A percentile compares a stretch with the other conserved stretches of the same genome.
phyloP scores from a whole-genome alignment of 2,329 filamentous ascomycete species.

The Xylaria sp. region DNA sequence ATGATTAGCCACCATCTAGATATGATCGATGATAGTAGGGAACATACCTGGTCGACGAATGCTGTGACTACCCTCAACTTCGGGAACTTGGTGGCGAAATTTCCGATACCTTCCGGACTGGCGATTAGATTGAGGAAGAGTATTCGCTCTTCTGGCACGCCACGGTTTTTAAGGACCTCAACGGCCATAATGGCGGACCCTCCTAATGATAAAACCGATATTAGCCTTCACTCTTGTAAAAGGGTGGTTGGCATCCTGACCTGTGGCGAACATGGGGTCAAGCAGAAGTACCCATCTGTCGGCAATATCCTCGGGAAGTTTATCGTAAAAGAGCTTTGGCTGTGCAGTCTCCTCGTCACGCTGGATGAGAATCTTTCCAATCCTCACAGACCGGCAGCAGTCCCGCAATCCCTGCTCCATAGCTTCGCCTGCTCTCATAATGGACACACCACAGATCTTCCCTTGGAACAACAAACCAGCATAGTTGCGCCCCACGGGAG shows the following conservation, averaged over 20 bases:
- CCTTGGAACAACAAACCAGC: conserved; percentile 94
- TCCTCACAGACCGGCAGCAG: conserved; percentile 96
- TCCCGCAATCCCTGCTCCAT: conserved; percentile 98
- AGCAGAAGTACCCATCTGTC: conserved; percentile 92
- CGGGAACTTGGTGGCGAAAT: conserved; percentile 89
- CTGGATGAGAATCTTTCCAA: conserved; percentile 98
- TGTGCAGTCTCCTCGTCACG: conserved; percentile 92
- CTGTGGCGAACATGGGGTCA: conserved; percentile 99
- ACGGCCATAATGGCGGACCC: conserved; percentile 98
- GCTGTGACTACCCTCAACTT: conserved; percentile 92
- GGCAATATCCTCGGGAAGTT: conserved; percentile 92
- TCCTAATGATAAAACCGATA: conserved; percentile 60
- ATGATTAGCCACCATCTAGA: conserved; percentile 40
- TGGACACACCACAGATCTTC: conserved; percentile 98
- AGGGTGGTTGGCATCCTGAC: conserved; percentile 57
- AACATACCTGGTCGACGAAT: conserved; percentile 81
- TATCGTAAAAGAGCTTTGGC: conserved; percentile 97
- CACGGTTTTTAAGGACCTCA: conserved; percentile 87
- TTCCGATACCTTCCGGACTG: conserved; percentile 90
- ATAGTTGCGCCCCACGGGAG: conserved; percentile 88
- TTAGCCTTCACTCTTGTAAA: conserved; percentile 29
- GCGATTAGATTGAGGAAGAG: conserved; percentile 97
- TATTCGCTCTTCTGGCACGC: conserved; percentile 94
- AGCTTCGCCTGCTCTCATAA: conserved; percentile 97
- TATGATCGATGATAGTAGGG: background rate